Conservation (phyloP, 345 rosid genomes). For the Citrus mangshanensis region DNA sequence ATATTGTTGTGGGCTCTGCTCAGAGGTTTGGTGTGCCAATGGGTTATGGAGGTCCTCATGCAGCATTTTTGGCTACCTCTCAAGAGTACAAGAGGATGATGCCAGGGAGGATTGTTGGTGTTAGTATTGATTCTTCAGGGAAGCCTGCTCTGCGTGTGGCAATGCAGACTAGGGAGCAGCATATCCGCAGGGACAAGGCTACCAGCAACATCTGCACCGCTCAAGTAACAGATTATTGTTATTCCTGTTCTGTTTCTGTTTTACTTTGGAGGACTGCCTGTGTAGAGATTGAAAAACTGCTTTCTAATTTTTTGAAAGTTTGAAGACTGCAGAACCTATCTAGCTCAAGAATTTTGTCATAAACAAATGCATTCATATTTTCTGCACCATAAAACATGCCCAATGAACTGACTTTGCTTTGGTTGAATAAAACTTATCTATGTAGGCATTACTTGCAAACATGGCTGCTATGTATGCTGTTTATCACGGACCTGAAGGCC, state of each 20-base stretch:
- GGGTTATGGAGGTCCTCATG: slow-evolving; percentile 99
- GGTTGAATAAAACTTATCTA: slow-evolving; percentile 20
- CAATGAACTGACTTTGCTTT: slow-evolving; percentile 10
- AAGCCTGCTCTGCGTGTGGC: slow-evolving; percentile 97
- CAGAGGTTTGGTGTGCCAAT: slow-evolving; percentile 97
- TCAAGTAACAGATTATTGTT: slow-evolving; percentile 58
- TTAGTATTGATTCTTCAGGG: slow-evolving; percentile 92
- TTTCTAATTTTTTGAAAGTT: neutral
- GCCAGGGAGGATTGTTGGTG: slow-evolving; percentile 96
- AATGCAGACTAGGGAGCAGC: slow-evolving; percentile 99
- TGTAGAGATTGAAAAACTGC: neutral
- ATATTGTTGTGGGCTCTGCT: slow-evolving; percentile 93
- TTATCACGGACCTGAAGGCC: slow-evolving; percentile 96
- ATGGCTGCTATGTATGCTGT: slow-evolving; percentile 99
- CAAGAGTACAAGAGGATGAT: slow-evolving; percentile 98
- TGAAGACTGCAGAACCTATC: neutral
- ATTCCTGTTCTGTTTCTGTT: slow-evolving; percentile 1
- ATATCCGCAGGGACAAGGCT: slow-evolving; percentile 98
- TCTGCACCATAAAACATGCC: neutral
- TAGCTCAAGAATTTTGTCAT: neutral
- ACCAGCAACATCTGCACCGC: slow-evolving; percentile 99
- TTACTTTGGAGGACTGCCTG: neutral
- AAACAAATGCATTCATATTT: neutral
- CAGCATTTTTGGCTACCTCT: slow-evolving; percentile 95
- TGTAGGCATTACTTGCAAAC: slow-evolving; percentile 93